Evolutionary conservation across 1,139 yeast species (phyloP), one percentile per base, ranked within the genome.

Genomic region (Geotrichum candidum): DNA sequence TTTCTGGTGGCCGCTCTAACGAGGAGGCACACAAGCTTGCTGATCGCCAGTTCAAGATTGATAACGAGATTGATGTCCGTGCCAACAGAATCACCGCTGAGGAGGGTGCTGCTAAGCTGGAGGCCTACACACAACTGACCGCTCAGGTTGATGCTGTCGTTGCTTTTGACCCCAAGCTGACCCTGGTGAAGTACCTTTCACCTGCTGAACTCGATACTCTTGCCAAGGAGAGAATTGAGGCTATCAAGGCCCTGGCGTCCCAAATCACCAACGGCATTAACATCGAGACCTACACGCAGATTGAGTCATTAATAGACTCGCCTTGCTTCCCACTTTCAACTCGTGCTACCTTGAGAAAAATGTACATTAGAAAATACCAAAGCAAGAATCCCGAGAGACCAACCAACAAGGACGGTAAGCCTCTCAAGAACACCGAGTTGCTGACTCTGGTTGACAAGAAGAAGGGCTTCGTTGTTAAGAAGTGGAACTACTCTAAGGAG

Each of bases 21-120:
- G 66, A 78, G n/a, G 79, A 77, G 54, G 90, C 87, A 59, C 85
- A 92, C 11, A 78, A 78, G 63, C 76, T 77, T 56, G 88, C 86
- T 65, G 81, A 87, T 1, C 23, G 82, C 74, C 73, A 80, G 80
- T 72, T 79, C 63, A 68, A 80, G n/a, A 82, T 82, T 66, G 82
- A 82, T 56, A 69, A 81, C 56, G 77, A 79, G 60, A 76, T 88
- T 64, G 73, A 78, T 74, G 74, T 64, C 77, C 79, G 69, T 79
- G 78, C 38, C 79, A 79, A 65, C 58, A 66, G 62, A 58, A 64
- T 63, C 55, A 59, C 68, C 45, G 64, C 68, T 48, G 56, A 64
- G 53, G 64, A 65, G 56, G 61, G 67, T 61, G 63, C 58, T 11
- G 61, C 70, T 51, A 68, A 76, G 51, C 65, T 82, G 56, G 72